Base-by-base conservation (phyloP, 768 basidiomycete genomes). In the Nidularia pulvinata region DNA sequence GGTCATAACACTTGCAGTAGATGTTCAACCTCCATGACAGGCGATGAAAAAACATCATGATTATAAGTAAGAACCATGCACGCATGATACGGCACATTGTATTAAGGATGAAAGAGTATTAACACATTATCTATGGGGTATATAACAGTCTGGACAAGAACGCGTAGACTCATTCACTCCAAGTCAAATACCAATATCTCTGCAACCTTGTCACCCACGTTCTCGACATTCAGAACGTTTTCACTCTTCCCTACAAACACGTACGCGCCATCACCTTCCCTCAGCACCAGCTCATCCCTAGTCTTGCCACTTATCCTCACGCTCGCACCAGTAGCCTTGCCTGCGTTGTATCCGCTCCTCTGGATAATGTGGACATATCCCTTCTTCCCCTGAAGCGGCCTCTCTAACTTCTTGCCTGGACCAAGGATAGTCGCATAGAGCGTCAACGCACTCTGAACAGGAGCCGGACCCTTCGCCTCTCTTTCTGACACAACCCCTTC, bases 181-280 rank as follows among this genome's bases (percentile, higher is more conserved):
- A 93, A 68, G 68, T 95, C 92, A 60, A 95, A 96, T 13, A 95
- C 65, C 48, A 95, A 65, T 16, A 93, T 75, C 70, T 96, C 94
- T 0, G 85, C 89, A 11, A 77, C 76, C 22, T 65, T 70, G 50
- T 83, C 81, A 0, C 92, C 91, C 4, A 78, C 73, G 58, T 93
- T 95, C 66, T 81, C 78, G 2, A 87, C 73, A 33, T 69, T 61
- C 51, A 67, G 54, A 7, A 76, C 48, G 52, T 67, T 72, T 16
- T 80, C 76, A 0, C 72, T 76, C 0, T 73, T 68, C 1, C 73
- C 80, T 1, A 81, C 76, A 45, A 70, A 60, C 46, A 96, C 66
- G 68, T 94, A 98, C 10, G 86, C 85, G 0, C 93, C 94, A 62
- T 98, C 95, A 0, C 95, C 95, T 61, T 98, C 95, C 33, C 81